phyloP scores from a whole-genome alignment of 352 stramenopile genomes.

The Globisporangium megalacanthum region DNA sequence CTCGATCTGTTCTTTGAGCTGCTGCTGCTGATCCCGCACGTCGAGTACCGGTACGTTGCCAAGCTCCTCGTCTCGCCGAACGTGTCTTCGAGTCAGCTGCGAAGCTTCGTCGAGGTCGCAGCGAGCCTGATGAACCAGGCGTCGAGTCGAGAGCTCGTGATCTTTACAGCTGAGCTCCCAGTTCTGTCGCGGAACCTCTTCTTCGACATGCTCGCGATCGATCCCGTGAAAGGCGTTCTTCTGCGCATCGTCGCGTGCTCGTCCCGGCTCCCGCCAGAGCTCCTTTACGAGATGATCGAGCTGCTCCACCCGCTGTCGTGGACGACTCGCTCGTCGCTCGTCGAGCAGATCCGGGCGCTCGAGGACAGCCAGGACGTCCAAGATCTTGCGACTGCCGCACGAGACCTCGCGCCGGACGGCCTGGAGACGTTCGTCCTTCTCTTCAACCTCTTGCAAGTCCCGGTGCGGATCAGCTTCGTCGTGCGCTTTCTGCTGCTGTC shows the following conservation, averaged over 20 bases:
- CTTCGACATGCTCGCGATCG: constrained; percentile 35
- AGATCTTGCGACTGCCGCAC: constrained; percentile 27
- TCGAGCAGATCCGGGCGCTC: constrained; percentile 56
- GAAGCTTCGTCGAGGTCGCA: constrained; percentile 41
- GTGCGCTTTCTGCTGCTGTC: constrained; percentile 26
- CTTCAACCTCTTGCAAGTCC: constrained; percentile 32
- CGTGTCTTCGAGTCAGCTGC: constrained; percentile 30
- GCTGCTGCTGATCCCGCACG: constrained; percentile 51
- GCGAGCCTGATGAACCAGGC: constrained; percentile 71
- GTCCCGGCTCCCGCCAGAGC: constrained; percentile 24
- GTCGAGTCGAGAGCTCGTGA: constrained; percentile 53
- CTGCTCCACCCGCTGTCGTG: constrained; percentile 46
- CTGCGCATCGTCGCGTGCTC: constrained; percentile 56
- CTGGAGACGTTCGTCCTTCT: constrained; percentile 35
- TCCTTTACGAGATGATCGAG: constrained; percentile 40
- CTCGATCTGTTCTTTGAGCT: constrained; percentile 66
- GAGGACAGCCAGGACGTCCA: constrained; percentile 30
- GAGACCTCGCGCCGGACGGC: constrained; percentile 28
- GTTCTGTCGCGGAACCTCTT: constrained; percentile 34
- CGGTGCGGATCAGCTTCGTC: constrained; percentile 30
- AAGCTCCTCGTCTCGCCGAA: constrained; percentile 48
- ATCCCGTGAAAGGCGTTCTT: constrained; percentile 48
- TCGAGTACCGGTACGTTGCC: constrained; percentile 48
- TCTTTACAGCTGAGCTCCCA: constrained; percentile 46
- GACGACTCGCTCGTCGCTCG: constrained; percentile 43